phyloP scores from a whole-genome alignment of 2,329 filamentous ascomycete species.

The Chrysoporthe cubensis region DNA sequence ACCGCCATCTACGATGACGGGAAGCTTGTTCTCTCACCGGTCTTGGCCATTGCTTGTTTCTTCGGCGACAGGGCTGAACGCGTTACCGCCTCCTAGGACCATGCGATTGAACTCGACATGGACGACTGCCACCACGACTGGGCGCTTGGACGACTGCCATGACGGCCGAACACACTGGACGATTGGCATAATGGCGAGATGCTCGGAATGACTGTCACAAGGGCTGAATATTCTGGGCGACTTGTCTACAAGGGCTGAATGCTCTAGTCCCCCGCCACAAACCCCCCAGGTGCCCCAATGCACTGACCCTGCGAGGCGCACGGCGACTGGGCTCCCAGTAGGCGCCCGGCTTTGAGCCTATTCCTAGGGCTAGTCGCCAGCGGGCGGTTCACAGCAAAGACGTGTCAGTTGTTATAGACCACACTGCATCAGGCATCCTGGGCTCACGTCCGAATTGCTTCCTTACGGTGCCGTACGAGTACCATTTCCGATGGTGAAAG shows the following conservation, averaged over 20 bases:
- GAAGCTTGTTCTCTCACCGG: constrained; percentile 1
- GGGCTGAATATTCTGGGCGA: not conserved
- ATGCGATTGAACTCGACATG: too few relatives aligned
- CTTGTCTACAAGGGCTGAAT: not conserved
- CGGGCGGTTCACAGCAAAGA: constrained; percentile 3
- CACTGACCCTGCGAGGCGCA: not conserved
- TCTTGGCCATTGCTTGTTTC: not conserved
- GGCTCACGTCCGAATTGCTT: too few relatives aligned
- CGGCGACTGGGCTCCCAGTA: not conserved
- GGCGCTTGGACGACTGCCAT: not conserved
- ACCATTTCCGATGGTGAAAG: too few relatives aligned
- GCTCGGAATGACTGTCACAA: not conserved
- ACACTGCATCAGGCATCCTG: constrained; percentile 7
- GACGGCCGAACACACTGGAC: too few relatives aligned
- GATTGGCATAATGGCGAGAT: too few relatives aligned
- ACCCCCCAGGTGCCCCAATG: not conserved
- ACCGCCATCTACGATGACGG: not conserved
- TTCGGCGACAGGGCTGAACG: not conserved
- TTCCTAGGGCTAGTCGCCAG: not conserved
- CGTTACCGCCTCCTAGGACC: too few relatives aligned
- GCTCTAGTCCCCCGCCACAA: not conserved
- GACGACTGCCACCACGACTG: too few relatives aligned
- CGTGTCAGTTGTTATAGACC: not conserved
- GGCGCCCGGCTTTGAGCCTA: not conserved
- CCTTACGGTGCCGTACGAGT: not conserved